These are phyloP conservation scores for Prunella vulgaris DNA, from an alignment of 257 asterid species.

Conservation along the genomic window DNA sequence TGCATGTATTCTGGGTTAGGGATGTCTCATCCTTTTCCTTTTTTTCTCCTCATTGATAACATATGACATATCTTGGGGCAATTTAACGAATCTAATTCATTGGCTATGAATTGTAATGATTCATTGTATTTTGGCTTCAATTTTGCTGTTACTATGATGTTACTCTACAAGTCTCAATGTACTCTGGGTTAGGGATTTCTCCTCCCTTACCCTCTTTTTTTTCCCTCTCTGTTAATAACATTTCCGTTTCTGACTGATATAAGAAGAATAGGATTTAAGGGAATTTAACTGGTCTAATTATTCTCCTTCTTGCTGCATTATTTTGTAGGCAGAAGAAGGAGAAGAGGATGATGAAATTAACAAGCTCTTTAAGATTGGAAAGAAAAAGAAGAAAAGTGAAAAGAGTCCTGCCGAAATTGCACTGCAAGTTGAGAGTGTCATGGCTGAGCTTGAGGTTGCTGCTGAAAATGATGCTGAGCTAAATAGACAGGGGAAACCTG, in stretches of 20 bases:
- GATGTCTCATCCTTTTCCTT: background rate
- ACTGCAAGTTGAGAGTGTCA: slow-evolving; percentile 71
- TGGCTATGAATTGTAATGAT: slow-evolving; percentile 66
- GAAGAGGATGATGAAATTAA: slow-evolving; percentile 88
- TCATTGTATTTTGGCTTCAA: background rate
- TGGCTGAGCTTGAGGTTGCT: slow-evolving; percentile 93
- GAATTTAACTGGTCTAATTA: background rate
- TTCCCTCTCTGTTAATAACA: background rate
- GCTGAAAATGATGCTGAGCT: slow-evolving; percentile 96
- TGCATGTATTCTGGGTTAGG: background rate
- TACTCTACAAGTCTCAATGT: background rate
- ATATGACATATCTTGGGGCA: background rate
- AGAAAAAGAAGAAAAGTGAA: slow-evolving; percentile 81
- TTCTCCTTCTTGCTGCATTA: slow-evolving; percentile 6
- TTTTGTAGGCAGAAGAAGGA: slow-evolving; percentile 82
- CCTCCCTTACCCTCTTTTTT: background rate
- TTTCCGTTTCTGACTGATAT: background rate
- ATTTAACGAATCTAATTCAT: background rate
- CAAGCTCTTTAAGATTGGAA: slow-evolving; percentile 66
- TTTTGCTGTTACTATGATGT: slow-evolving; percentile 77
- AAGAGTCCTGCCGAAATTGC: slow-evolving; percentile 93
- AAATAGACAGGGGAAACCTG: slow-evolving; percentile 78
- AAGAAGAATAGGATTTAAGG: background rate
- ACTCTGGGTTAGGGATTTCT: background rate
- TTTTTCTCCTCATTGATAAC: background rate